Evolutionary conservation across 352 stramenopile genomes (phyloP), one percentile per base, ranked within the genome.

Genomic region (Phytopythium vexans): DNA sequence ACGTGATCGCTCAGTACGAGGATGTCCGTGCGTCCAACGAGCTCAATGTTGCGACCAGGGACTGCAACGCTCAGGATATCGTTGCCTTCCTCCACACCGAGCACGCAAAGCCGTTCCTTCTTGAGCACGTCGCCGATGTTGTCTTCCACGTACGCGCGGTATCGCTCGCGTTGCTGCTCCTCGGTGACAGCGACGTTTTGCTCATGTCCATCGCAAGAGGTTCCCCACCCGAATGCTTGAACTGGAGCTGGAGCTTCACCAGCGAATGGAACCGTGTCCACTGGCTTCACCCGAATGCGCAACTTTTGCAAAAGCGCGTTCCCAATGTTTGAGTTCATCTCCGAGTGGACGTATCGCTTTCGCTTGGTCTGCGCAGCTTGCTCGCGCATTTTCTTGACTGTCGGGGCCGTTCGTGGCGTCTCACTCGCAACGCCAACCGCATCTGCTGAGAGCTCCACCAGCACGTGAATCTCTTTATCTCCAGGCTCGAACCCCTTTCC

Each of bases 1-100:
- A 57, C 64, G 8, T 59, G 7, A 58, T 68, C 51, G 62, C 64
- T 70, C 49, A 79, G 54, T 41, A 83, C 40, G 58, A 83, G 54
- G 3, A 83, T 15, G 62, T 83, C 64, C 3, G 70, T 70, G 7
- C 60, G 64, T 51, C 66, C 72, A 67, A 27, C 12, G 50, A 77
- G 54, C 21, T 71, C 46, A 60, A 80, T 70, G 8, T 66, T 2
- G 21, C 21, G 21, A 27, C 21, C 32, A 41, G 61, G 57, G 14
- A 77, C 36, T 44, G 10, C 11, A 64, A 64, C 66, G 36, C 0
- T 62, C 35, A 83, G 64, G 11, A 83, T 57, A 8, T 74, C 35
- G 38, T 44, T 36, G 10, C 11, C 50, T 32, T 60, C 64, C 56
- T 76, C 65, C 49, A 77, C 60, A 31, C 48, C 54, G 32, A 64